Conservation (phyloP, 2,329 filamentous ascomycete species). For the Aureobasidium musti region DNA sequence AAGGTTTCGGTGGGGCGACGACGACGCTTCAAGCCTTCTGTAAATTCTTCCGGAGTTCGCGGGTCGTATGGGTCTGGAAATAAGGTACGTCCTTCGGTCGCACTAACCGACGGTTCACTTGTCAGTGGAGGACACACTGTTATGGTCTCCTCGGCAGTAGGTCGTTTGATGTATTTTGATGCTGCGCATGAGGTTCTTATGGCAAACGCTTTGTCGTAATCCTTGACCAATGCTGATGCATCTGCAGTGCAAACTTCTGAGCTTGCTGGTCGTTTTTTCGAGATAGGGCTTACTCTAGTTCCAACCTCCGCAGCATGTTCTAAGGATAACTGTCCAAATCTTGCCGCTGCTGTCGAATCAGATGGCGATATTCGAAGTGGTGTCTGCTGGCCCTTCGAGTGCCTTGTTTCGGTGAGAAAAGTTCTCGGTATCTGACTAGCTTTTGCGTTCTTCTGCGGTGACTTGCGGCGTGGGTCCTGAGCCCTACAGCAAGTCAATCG, state of each 20-base stretch:
- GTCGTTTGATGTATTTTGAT: constrained; percentile 14
- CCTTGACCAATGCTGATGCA: not conserved
- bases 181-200: constrained; percentile 6
- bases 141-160: not conserved
- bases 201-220: not conserved
- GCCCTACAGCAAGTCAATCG: constrained; percentile 25
- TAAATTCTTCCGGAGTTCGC: constrained; percentile 4
- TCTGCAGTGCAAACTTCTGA: constrained; percentile 17
- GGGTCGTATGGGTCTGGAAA: not conserved
- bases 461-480: constrained; percentile 6
- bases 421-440: not conserved
- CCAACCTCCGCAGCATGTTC: not conserved
- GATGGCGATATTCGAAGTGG: not conserved
- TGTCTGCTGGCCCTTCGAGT: not conserved
- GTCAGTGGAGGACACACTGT: not conserved
- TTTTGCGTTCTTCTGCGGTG: not conserved
- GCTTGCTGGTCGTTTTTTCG: constrained; percentile 20
- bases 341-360: constrained; percentile 11
- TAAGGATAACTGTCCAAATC: constrained; percentile 6
- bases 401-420: not conserved
- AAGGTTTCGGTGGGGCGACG: not conserved
- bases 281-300: not conserved
- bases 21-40: constrained; percentile 9
- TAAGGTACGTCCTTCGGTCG: not conserved
- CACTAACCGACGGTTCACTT: not conserved